phyloP scores from a whole-genome alignment of 345 rosid genomes.

The Aethionema arabicum region DNA sequence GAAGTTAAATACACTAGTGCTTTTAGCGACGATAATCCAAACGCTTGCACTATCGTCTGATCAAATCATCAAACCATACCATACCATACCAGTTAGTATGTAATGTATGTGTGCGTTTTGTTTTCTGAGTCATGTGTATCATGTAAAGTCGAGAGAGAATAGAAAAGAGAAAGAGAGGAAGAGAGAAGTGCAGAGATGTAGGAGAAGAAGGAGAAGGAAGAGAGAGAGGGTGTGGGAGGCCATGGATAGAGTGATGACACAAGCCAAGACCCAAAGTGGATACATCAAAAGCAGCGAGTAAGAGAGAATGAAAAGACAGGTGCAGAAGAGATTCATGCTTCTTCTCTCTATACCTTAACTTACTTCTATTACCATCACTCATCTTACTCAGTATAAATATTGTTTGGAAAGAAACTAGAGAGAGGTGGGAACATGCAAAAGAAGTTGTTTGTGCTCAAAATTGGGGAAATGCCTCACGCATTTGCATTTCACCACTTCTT shows the following conservation, averaged over 20 bases:
- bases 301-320: constrained; percentile 19
- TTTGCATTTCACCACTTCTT: not conserved
- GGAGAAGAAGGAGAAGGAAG: constrained; percentile 28
- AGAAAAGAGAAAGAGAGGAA: constrained; percentile 25
- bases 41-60: constrained; percentile 62
- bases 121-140: not conserved
- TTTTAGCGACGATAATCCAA: constrained; percentile 46
- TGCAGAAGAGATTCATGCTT: constrained; percentile 17
- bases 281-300: constrained; percentile 28
- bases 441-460: constrained; percentile 23
- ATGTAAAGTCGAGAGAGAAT: constrained; percentile 20
- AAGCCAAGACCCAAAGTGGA: constrained; percentile 31
- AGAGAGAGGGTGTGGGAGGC: constrained; percentile 28
- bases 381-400: constrained; percentile 1
- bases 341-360: constrained; percentile 31
- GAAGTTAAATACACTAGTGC: constrained; percentile 61
- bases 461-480: constrained; percentile 24
- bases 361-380: constrained; percentile 21
- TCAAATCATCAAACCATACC: too few species aligned
- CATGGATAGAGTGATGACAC: constrained; percentile 29
- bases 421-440: constrained; percentile 19
- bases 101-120: too few species aligned
- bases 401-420: not conserved
- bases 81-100: too few species aligned
- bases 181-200: constrained; percentile 26